Percentiles rank a stretch among this genome's conserved stretches.
Conservation (phyloP, 2,329 filamentous ascomycete genomes). For the Aspergillus fumigatus region DNA sequence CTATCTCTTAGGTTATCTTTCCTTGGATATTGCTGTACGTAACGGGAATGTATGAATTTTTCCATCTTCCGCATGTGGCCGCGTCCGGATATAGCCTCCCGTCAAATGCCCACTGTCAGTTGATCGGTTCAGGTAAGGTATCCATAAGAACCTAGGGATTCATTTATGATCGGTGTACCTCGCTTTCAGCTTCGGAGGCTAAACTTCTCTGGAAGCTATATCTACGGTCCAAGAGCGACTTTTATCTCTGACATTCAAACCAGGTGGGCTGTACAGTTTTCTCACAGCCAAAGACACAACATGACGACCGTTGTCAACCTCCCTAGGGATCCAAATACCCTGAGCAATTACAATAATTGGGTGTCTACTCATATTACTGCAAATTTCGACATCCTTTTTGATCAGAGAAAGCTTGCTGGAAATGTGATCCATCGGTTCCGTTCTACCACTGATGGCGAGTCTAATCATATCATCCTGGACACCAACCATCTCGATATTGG, state of each 20-base stretch:
- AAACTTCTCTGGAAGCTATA: slow-evolving; percentile 3
- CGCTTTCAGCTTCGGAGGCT: slow-evolving; percentile 1
- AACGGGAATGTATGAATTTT: neutral
- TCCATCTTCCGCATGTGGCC: neutral
- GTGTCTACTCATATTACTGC: slow-evolving; percentile 77
- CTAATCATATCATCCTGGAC: slow-evolving; percentile 77
- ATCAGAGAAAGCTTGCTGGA: slow-evolving; percentile 70
- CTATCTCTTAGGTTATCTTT: neutral
- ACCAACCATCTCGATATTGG: slow-evolving; percentile 76
- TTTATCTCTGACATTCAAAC: slow-evolving; percentile 3
- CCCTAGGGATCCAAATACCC: slow-evolving; percentile 77
- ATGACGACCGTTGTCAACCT: slow-evolving; percentile 39
- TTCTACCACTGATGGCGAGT: slow-evolving; percentile 68
- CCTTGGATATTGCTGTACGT: neutral
- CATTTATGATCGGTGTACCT: slow-evolving; percentile 3
- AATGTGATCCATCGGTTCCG: slow-evolving; percentile 72
- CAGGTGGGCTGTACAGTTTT: slow-evolving; percentile 2
- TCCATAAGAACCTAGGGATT: neutral
- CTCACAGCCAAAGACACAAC: slow-evolving; percentile 22
- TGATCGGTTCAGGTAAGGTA: neutral
- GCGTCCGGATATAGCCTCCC: neutral
- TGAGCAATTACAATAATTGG: slow-evolving; percentile 89
- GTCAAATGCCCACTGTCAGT: neutral
- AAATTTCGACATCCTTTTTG: slow-evolving; percentile 79
- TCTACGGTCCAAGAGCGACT: neutral